Conservation (phyloP, 2,329 filamentous ascomycete genomes). For the Graphiopsis chlorocephala region DNA sequence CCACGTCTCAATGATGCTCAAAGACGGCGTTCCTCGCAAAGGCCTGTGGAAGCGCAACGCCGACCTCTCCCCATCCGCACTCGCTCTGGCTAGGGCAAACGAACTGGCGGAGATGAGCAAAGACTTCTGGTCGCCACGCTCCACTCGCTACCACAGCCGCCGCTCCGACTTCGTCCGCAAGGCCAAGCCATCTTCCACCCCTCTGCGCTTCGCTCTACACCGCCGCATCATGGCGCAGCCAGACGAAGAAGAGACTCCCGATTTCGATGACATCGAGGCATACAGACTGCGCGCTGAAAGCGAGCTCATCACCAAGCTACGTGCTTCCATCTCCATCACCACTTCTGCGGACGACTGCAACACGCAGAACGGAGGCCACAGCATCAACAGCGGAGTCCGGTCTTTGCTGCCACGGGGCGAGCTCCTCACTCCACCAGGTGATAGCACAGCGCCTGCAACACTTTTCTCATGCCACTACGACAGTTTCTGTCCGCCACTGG, state of each 20-base stretch:
- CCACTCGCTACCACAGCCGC: slow-evolving; percentile 39
- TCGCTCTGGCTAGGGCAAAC: slow-evolving; percentile 35
- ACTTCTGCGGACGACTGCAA: neutral
- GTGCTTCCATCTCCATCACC: slow-evolving; percentile 16
- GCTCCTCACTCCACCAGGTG: slow-evolving; percentile 8
- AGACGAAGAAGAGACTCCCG: slow-evolving; percentile 40
- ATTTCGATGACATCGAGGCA: slow-evolving; percentile 36
- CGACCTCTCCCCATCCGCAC: slow-evolving; percentile 33
- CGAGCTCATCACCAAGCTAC: slow-evolving; percentile 19
- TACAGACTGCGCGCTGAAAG: slow-evolving; percentile 20
- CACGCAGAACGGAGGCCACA: neutral
- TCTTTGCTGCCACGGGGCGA: neutral
- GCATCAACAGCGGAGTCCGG: neutral
- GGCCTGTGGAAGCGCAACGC: slow-evolving; percentile 38
- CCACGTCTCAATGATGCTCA: slow-evolving; percentile 36
- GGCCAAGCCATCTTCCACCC: slow-evolving; percentile 37
- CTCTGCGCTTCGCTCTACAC: slow-evolving; percentile 42
- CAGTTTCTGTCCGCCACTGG: slow-evolving; percentile 7
- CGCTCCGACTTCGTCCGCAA: slow-evolving; percentile 44
- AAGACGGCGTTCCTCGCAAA: slow-evolving; percentile 22
- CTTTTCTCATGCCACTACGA: slow-evolving; percentile 30
- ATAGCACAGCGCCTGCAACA: slow-evolving; percentile 22
- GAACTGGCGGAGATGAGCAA: slow-evolving; percentile 44
- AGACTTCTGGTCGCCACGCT: slow-evolving; percentile 43
- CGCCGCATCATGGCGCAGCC: slow-evolving; percentile 27